Evolutionary conservation across 768 basidiomycete species (phyloP).

Genomic region (Agaricus sinodeliciosus): DNA sequence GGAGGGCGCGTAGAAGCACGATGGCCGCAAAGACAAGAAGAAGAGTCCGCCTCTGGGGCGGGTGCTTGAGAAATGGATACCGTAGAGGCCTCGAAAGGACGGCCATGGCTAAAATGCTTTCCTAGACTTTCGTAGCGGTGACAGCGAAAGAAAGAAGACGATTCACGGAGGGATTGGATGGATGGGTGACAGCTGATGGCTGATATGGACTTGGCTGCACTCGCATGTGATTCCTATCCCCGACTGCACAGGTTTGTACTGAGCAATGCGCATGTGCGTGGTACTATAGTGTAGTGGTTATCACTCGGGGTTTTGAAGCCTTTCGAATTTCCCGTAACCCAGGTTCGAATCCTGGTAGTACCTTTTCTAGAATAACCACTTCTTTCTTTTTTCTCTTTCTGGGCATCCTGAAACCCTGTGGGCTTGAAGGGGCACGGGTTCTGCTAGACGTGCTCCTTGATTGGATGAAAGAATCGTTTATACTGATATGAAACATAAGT

Average conservation of each 20-base stretch:
- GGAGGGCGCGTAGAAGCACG: slow-evolving; percentile 37
- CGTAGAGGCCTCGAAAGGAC: slow-evolving; percentile 18
- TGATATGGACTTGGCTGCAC: not conserved
- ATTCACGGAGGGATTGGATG: not conserved
- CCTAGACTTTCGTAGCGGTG: not conserved
- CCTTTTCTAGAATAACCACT: not conserved
- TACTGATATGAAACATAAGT: too few relatives aligned
- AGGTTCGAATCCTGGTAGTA: slow-evolving; percentile 10
- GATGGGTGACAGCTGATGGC: not conserved
- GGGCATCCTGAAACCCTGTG: too few relatives aligned
- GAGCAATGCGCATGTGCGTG: not conserved
- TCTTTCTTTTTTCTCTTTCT: not conserved
- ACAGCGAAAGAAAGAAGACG: not conserved
- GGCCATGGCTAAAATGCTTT: slow-evolving; percentile 6
- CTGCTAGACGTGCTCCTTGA: too few relatives aligned
- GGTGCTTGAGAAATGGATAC: slow-evolving; percentile 1
- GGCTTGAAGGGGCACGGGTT: too few relatives aligned
- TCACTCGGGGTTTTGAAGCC: slow-evolving; percentile 7
- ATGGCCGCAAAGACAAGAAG: slow-evolving; percentile 39
- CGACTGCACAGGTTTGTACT: too few relatives aligned
- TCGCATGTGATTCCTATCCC: not conserved
- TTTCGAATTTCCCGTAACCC: slow-evolving; percentile 4
- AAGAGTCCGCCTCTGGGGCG: slow-evolving; percentile 25
- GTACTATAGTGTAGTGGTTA: slow-evolving; percentile 10
- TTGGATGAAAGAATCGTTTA: too few relatives aligned